Base-by-base conservation (phyloP, 2,329 filamentous ascomycete genomes). In the Cladosporium sphaerospermum region DNA sequence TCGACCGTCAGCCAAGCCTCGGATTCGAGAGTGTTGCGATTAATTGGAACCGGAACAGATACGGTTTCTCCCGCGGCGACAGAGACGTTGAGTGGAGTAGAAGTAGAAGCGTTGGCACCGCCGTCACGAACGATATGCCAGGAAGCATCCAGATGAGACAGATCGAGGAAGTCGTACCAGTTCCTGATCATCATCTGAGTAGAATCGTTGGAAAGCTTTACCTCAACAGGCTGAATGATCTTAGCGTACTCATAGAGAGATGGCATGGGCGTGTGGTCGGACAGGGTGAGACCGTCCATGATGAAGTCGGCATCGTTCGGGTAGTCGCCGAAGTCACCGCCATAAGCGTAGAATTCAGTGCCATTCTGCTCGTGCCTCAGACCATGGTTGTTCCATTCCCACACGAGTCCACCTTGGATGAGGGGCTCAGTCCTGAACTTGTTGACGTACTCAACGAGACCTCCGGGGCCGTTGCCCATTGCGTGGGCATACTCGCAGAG, bases 391-490 rank as follows among this genome's bases (percentile, higher is more conserved):
- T 70, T 69, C 69, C 69, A 73, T 43, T 73, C 70, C 70, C 70
- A 73, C 1, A 69, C 65, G 57, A 71, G 68, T 0, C 84, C 84
- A 9, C 84, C 84, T 59, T 86, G 83, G 0, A 87, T 73, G 2
- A 78, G 76, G 0, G 77, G 76, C 54, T 84, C 71, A 16, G 73
- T 74, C 14, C 78, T 76, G 67, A 87, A 88, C 0, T 77, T 74
- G 34, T 81, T 72, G 45, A 84, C 75, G 56, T 88, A 88, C 18
- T 48, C 52, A 9, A 44, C 4, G 11, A 57, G 39, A 23, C 78
- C 79, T 2, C 85, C 85, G 0, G 85, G 85, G 0, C 83, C 84
- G 60, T 88, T 88, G 8, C 85, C 85, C 84, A 88, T 88, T 1
- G 85, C 83, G 61, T 78, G 76, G 0, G 68, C 73, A 55, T 75